These are phyloP conservation scores for Biscogniauxia sp. DNA, from an alignment of 2,329 filamentous ascomycete species.

Conservation along the genomic window DNA sequence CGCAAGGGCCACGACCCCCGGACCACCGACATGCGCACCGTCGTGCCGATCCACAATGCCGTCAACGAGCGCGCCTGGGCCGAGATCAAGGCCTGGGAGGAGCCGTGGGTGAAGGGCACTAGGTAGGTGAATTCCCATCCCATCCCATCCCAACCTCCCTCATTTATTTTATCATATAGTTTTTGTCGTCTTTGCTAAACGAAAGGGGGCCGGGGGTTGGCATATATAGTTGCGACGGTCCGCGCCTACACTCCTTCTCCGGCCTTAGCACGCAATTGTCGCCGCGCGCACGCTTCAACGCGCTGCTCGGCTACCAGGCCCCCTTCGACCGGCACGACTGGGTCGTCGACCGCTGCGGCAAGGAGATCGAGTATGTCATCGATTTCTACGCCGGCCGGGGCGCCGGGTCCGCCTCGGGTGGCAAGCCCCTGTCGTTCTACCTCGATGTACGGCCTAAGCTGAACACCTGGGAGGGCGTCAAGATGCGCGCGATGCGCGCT, in stretches of 20 bases:
- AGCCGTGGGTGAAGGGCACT: conserved; percentile 57
- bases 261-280: conserved; percentile 70
- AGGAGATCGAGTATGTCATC: conserved; percentile 88
- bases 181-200: conserved; percentile 37
- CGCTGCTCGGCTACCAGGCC: conserved; percentile 78
- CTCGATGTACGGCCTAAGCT: conserved; percentile 67
- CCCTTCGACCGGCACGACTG: conserved; percentile 98
- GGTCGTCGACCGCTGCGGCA: conserved; percentile 90
- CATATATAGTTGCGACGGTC: conserved; percentile 65
- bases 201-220: too few species aligned
- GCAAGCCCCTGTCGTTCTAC: conserved; percentile 56
- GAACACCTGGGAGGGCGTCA: conserved; percentile 65
- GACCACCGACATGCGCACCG: conserved; percentile 78
- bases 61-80: conserved; percentile 96
- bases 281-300: conserved; percentile 80
- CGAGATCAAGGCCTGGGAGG: conserved; percentile 89
- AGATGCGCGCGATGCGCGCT: conserved; percentile 58
- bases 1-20: conserved; percentile 77
- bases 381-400: conserved; percentile 86
- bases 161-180: conserved; percentile 32
- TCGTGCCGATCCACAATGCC: conserved; percentile 96
- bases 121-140: conserved; percentile 43
- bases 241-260: conserved; percentile 78
- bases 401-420: conserved; percentile 49
- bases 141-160: too few species aligned